A percentile compares a stretch with the other conserved stretches of the same genome.
Evolutionary conservation across 2,329 filamentous ascomycete species (phyloP).

Genomic region (Boeremia lycopersici): DNA sequence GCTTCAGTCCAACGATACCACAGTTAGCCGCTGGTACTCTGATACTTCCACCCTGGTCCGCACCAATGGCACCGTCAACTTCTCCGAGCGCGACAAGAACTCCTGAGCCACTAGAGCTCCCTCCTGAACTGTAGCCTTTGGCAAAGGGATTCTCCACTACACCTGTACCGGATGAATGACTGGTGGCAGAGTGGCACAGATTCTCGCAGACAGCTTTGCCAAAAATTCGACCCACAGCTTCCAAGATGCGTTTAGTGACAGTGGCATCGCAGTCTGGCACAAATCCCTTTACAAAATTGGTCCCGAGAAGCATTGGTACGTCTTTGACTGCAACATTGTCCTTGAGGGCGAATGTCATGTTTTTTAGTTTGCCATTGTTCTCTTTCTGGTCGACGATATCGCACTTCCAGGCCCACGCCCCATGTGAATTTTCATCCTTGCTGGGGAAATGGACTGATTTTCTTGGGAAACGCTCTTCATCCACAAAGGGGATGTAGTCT

Average conservation of each 20-base stretch:
- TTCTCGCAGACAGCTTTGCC: constrained; percentile 45
- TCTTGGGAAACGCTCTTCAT: constrained; percentile 45
- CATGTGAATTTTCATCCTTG: constrained; percentile 44
- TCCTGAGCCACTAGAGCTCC: constrained; percentile 57
- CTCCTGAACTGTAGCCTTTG: constrained; percentile 56
- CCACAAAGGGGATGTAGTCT: constrained; percentile 43
- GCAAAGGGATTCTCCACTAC: constrained; percentile 54
- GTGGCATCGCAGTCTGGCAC: constrained; percentile 33
- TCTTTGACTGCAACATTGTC: constrained; percentile 42
- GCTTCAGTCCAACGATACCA: constrained; percentile 40
- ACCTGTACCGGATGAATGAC: constrained; percentile 47
- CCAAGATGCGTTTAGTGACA: constrained; percentile 37
- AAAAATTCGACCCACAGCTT: constrained; percentile 33
- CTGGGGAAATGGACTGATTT: constrained; percentile 39
- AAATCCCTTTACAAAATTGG: constrained; percentile 24
- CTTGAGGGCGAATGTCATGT: constrained; percentile 43
- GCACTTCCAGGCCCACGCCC: constrained; percentile 54
- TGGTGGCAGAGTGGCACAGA: constrained; percentile 39
- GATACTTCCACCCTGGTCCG: constrained; percentile 58
- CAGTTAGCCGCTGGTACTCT: constrained; percentile 52
- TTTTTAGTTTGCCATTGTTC: constrained; percentile 41
- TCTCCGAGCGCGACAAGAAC: constrained; percentile 54
- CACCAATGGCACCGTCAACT: constrained; percentile 55
- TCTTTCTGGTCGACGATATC: constrained; percentile 40
- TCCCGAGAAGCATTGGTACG: constrained; percentile 42